Conservation (phyloP, 176 grass and related monocot species). For the Oryza meyeriana region DNA sequence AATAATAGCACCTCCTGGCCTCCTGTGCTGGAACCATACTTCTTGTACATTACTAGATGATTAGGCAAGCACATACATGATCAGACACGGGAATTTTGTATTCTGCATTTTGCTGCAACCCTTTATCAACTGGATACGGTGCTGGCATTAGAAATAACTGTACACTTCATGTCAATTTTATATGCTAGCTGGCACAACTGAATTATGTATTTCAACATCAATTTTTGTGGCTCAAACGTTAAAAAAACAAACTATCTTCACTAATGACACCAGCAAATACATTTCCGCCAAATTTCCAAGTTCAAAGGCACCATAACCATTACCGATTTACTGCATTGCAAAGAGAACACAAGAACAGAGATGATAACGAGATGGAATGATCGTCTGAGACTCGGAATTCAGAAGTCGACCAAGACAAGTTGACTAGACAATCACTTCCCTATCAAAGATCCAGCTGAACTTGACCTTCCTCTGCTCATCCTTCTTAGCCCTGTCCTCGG, state of each 20-base stretch:
- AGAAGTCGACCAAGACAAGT: not conserved
- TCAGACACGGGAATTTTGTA: not conserved
- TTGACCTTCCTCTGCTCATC: constrained; percentile 47
- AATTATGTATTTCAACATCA: not conserved
- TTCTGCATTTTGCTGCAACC: not conserved
- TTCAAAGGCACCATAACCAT: not conserved
- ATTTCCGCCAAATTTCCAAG: not conserved
- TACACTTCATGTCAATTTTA: not conserved
- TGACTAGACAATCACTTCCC: constrained; percentile 52
- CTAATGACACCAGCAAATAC: not conserved
- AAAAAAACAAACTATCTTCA: not conserved
- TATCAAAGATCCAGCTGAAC: constrained; percentile 89
- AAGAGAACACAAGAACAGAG: constrained; percentile 21
- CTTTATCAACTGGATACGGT: not conserved
- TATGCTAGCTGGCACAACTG: not conserved
- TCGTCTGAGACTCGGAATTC: not conserved
- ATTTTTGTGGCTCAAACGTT: not conserved
- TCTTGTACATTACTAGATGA: not conserved
- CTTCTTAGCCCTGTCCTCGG: constrained; percentile 59
- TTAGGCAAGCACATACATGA: too few species aligned
- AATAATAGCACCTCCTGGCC: not conserved
- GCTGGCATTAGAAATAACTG: not conserved
- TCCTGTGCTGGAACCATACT: not conserved
- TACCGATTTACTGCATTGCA: constrained; percentile 32
- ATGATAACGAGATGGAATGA: not conserved